Percentiles rank a stretch among this genome's conserved stretches.
Evolutionary conservation across 306 rosid genomes (phyloP).

Genomic region (Pyrus communis): DNA sequence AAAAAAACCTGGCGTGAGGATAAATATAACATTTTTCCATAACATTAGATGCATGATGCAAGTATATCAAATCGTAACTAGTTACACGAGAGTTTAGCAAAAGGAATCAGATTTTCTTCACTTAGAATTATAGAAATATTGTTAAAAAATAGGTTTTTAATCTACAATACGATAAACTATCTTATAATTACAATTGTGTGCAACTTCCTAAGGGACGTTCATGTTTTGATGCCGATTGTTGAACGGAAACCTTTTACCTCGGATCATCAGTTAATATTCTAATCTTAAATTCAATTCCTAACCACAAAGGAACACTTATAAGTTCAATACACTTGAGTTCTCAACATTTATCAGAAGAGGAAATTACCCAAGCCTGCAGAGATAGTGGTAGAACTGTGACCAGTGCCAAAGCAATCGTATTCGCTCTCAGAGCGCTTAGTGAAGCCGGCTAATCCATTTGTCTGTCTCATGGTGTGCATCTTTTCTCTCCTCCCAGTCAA

Average conservation of each 20-base stretch:
- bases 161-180: background rate
- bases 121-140: background rate
- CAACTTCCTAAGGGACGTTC: no score
- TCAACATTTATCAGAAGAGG: constrained; percentile 7
- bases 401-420: constrained; percentile 85
- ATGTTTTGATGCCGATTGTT: background rate
- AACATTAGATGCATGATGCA: background rate
- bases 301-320: background rate
- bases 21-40: background rate
- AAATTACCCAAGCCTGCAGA: constrained; percentile 93
- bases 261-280: background rate
- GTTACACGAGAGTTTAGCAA: background rate
- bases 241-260: background rate
- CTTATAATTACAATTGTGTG: background rate
- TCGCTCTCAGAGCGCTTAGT: constrained; percentile 94
- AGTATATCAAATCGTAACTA: background rate
- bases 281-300: background rate
- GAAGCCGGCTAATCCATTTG: constrained; percentile 82
- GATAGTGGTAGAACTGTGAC: constrained; percentile 98
- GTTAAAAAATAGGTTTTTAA: no score
- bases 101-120: background rate
- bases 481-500: constrained; percentile 84
- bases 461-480: constrained; percentile 91
- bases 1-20: background rate
- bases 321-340: background rate